phyloP scores from a whole-genome alignment of 1,284 basidiomycete genomes.

The Vanrija sp. region DNA sequence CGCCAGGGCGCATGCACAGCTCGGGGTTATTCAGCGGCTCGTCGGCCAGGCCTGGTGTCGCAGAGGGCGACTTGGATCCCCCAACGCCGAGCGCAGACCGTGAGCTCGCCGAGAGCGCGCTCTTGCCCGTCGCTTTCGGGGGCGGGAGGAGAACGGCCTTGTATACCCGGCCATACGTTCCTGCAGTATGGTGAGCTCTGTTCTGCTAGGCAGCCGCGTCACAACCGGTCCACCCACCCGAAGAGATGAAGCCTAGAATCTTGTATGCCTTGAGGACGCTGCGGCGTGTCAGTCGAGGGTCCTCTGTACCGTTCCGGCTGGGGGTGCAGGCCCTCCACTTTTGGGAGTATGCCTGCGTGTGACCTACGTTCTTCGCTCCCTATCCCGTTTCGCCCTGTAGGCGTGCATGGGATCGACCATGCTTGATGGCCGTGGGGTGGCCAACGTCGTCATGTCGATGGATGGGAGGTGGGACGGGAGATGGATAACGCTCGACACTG shows the following conservation, averaged over 20 bases:
- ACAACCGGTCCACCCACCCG: conserved; percentile 42
- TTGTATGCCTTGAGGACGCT: conserved; percentile 76
- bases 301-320: background rate
- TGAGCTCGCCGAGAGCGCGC: conserved; percentile 23
- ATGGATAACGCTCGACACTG: background rate
- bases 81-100: conserved; percentile 25
- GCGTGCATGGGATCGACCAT: conserved; percentile 61
- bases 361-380: conserved; percentile 54
- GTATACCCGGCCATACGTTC: conserved; percentile 97
- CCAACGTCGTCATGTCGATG: conserved; percentile 8
- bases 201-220: background rate
- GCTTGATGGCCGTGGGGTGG: conserved; percentile 10
- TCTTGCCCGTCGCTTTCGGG: conserved; percentile 22
- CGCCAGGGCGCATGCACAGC: conserved; percentile 55
- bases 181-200: conserved; percentile 41
- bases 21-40: conserved; percentile 43
- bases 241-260: conserved; percentile 95
- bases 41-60: background rate
- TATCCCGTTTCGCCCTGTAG: conserved; percentile 75
- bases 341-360: background rate
- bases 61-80: conserved; percentile 10
- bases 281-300: conserved; percentile 12
- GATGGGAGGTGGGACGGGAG: background rate
- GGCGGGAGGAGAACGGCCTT: conserved; percentile 65
- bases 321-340: background rate